Conservation (phyloP, 1,139 yeast genomes). For the Hyphopichia buzzinii region DNA sequence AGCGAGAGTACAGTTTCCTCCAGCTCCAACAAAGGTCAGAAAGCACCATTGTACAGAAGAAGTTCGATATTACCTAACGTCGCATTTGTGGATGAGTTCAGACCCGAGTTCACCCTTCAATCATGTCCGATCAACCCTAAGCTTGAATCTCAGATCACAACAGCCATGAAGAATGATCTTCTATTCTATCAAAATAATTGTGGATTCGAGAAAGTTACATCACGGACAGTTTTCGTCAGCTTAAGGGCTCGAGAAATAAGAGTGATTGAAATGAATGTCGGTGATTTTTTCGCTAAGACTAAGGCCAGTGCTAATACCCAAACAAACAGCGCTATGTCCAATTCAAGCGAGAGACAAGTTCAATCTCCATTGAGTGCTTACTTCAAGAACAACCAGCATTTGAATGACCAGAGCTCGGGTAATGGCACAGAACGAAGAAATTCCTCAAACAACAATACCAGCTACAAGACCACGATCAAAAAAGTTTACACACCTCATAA, state of each 20-base stretch:
- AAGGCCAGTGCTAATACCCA: neutral
- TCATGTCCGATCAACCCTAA: slow-evolving; percentile 51
- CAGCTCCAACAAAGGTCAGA: neutral
- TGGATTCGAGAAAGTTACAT: slow-evolving; percentile 27
- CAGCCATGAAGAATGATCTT: slow-evolving; percentile 57
- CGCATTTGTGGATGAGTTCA: slow-evolving; percentile 51
- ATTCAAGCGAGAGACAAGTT: neutral
- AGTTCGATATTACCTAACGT: slow-evolving; percentile 36
- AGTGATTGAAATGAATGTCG: slow-evolving; percentile 40
- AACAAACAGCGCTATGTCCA: neutral
- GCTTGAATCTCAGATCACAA: slow-evolving; percentile 49
- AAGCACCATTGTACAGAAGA: neutral
- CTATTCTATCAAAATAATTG: slow-evolving; percentile 41
- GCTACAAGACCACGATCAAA: slow-evolving; percentile 36
- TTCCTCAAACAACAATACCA: slow-evolving; percentile 10
- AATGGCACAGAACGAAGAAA: neutral
- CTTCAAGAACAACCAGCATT: slow-evolving; percentile 3
- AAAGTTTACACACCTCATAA: slow-evolving; percentile 36
- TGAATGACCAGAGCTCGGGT: neutral
- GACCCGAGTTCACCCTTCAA: slow-evolving; percentile 51
- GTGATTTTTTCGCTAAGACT: slow-evolving; percentile 1
- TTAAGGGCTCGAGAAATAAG: slow-evolving; percentile 59
- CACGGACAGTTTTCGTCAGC: slow-evolving; percentile 44
- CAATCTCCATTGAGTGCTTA: slow-evolving; percentile 4
- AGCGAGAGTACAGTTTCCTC: neutral